Evolutionary conservation across 768 basidiomycete species (phyloP), one percentile per base, ranked within the genome.

Genomic region (Boletus sp.): DNA sequence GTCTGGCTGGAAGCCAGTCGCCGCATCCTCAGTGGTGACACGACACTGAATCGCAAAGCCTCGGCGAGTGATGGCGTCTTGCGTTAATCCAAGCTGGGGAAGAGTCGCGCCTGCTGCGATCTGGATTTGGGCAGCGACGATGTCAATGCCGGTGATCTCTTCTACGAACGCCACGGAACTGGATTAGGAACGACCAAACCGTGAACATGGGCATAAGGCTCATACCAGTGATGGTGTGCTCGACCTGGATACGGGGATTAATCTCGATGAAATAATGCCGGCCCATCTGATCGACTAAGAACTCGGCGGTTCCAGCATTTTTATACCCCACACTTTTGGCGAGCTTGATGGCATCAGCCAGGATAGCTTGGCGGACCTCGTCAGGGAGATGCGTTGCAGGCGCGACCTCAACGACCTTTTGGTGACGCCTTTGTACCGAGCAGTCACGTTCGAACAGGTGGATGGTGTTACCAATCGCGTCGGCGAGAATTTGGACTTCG

Each of bases 211-310:
- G 4, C 12, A 32, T n/a, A 35, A 33, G 17, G 55, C 40, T 71
- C 77, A 51, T 63, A 92, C 94, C 94, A 58, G 97, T 98, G 72
- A 98, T 98, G 55, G 97, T 98, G 75, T 98, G 97, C 71, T 98
- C 97, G 75, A 99, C 97, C 75, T 99, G 97, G 67, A 99, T 98
- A 77, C 97, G 94, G 32, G 97, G 94, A 75, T 98, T 98, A 66
- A 99, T 98, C 76, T 99, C 97, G 68, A 99, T 98, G 78, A 99
- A 98, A 76, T 98, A 98, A 75, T 97, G 94, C 64, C 94, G 83
- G 65, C 92, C 94, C 80, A 90, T 85, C 71, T 94, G 91, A 75
- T 98, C 97, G 60, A 98, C 94, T 74, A 99, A 80, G 80, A 98
- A 99, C 77, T 99, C 97, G 28, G 93, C 94, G 39, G 97, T 98